Evolutionary conservation across 176 grass and related monocot genomes (phyloP).

Genomic region (Phyllostachys edulis): DNA sequence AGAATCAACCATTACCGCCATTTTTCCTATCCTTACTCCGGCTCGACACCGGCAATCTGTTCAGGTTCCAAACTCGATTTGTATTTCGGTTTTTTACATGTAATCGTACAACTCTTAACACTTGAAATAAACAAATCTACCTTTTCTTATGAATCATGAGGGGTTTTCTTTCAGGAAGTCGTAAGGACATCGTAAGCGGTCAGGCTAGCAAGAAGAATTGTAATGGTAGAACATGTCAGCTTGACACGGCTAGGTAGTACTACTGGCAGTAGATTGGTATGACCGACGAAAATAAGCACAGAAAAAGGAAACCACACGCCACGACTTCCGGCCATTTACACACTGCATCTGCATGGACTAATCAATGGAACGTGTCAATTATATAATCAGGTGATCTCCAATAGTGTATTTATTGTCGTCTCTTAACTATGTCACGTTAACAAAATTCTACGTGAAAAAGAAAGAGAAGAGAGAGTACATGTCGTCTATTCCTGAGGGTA

Average conservation of each 20-base stretch:
- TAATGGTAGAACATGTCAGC: conserved; percentile 5
- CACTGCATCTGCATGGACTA: not conserved
- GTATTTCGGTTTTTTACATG: not conserved
- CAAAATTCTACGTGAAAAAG: no score
- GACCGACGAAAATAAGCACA: not conserved
- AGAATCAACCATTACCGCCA: not conserved
- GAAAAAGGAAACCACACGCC: not conserved
- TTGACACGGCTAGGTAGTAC: not conserved
- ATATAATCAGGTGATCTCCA: no score
- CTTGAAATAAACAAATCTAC: not conserved
- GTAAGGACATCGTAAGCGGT: not conserved
- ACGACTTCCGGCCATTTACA: not conserved
- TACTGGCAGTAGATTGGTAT: not conserved
- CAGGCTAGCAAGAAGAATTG: not conserved
- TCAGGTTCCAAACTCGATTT: not conserved
- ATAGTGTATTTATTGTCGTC: no score
- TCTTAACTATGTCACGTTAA: no score
- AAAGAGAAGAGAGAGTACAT: no score
- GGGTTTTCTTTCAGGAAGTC: not conserved
- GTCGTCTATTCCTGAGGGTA: no score
- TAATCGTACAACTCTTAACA: not conserved
- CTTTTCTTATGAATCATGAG: not conserved
- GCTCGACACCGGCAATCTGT: not conserved
- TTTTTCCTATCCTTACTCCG: not conserved
- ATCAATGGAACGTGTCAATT: conserved; percentile 5